Evolutionary conservation across 768 basidiomycete genomes (phyloP), one percentile per base, ranked within the genome.

Genomic region (Cyathus striatus): DNA sequence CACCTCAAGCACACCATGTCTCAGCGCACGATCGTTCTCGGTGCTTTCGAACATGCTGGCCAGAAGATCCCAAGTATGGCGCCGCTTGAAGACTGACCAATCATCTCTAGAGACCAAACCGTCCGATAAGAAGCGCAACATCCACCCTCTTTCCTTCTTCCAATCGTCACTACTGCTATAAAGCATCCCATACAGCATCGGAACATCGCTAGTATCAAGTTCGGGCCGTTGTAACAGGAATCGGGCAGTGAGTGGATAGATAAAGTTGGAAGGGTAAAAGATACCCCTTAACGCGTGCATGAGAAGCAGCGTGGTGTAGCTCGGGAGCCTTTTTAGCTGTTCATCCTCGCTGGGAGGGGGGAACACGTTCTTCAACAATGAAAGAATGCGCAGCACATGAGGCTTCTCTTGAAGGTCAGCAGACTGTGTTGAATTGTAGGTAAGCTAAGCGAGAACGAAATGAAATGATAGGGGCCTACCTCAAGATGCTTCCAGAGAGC

Each of bases 71-170:
- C 90, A 95, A 0, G 89, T 90, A 55, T 92, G 88, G 21, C 93
- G 66, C 35, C 90, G 71, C 52, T 81, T 81, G 42, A 94, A 59
- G 2, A 91, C 75, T 23, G 71, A 72, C 92, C 93, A 96, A 53
- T 97, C 93, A 32, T 79, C 74, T 0, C 72, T 69, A 38, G 80
- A 75, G 49, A 72, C 71, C 77, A 90, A 83, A 0, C 89, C 90
- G 47, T 95, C 90, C 0, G 83, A 72, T 27, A 96, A 62, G 60
- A 91, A 89, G 30, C 77, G 73, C 24, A 95, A 64, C 22, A 95
- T 93, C 93, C 93, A 97, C 1, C 72, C 73, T n/a, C 90, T 72
- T 54, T 95, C 91, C 60, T 81, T 86, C 64, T 81, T 86, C 86
- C 89, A 92, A 12, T 84, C 83, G 30, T 88, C 84, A 17, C 72